Base-by-base conservation (phyloP, 371 early-diverging fungal genomes). In the Amoeboaphelidium protococcarum region DNA sequence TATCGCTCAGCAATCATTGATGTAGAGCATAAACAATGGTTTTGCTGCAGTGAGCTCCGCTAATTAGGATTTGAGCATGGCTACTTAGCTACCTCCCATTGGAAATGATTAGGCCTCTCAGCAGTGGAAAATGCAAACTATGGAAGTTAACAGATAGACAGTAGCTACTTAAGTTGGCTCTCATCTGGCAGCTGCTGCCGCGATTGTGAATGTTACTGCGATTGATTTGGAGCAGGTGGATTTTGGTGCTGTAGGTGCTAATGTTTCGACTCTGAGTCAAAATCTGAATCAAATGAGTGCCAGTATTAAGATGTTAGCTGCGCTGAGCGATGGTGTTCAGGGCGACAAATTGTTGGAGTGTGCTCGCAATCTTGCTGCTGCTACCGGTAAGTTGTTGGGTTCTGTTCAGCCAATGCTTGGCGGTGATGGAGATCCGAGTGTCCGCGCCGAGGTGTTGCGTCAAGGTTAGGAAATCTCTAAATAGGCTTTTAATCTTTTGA, bases 111-210 rank as follows among this genome's bases (percentile, higher is more conserved):
- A 60, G 1, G 57, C 58, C 4, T 49, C 66, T 16, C n/a, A 52
- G 20, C 51, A 54, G 37, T 68, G 71, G 71, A 60, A 55, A 40
- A 56, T 68, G 48, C 58, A 68, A 27, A 62, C 68, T 0, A 47
- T 52, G 16, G 63, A 65, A 45, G 53, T 61, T n/a, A 64, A 63
- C 44, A 54, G 53, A 21, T 60, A 63, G 23, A 52, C 52, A 1
- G 55, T 66, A 0, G 56, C 59, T 2, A 51, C 66, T 6, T 58
- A 63, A 24, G 47, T 69, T 2, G 54, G 58, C 0, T 26, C 63
- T 2, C 58, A 65, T 46, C 49, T 71, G 1, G 62, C 68, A 1
- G 58, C 66, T 2, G 42, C 51, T 13, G 60, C 58, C 1, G 47
- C 64, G 0, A 22, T 69, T 21, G 43, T 71, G 20, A 64, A 62